Conservation (phyloP, 2,329 filamentous ascomycete species). For the Hypoxylon sp. region DNA sequence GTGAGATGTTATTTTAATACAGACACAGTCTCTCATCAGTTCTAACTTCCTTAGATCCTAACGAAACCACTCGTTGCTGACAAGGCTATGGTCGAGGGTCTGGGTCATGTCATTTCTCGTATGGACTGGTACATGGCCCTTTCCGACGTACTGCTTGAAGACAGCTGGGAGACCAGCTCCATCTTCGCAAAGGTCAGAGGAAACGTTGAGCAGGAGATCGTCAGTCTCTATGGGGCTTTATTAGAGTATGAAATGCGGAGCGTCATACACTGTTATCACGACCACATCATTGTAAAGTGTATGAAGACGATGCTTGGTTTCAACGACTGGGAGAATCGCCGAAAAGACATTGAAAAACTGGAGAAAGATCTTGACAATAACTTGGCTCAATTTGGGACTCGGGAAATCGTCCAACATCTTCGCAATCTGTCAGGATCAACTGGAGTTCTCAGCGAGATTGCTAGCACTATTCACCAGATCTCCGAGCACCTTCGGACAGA, state of each 20-base stretch:
- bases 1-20: not conserved
- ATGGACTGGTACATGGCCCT: constrained; percentile 4
- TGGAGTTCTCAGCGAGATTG: no score
- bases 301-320: no score
- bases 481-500: no score
- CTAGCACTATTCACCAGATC: no score
- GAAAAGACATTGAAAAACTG: no score
- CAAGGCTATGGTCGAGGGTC: not conserved
- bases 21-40: not conserved
- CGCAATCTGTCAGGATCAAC: no score
- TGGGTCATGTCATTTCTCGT: not conserved
- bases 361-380: no score
- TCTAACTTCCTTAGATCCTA: not conserved
- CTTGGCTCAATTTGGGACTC: no score
- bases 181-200: not conserved
- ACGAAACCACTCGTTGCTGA: not conserved
- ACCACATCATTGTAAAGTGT: not conserved
- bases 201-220: not conserved
- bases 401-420: no score
- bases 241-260: not conserved
- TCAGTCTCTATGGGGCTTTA: not conserved
- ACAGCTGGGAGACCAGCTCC: not conserved
- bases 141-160: not conserved
- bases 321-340: no score
- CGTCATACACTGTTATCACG: not conserved